Conservation (phyloP, 441 rosid genomes). For the Kokia cookei region DNA sequence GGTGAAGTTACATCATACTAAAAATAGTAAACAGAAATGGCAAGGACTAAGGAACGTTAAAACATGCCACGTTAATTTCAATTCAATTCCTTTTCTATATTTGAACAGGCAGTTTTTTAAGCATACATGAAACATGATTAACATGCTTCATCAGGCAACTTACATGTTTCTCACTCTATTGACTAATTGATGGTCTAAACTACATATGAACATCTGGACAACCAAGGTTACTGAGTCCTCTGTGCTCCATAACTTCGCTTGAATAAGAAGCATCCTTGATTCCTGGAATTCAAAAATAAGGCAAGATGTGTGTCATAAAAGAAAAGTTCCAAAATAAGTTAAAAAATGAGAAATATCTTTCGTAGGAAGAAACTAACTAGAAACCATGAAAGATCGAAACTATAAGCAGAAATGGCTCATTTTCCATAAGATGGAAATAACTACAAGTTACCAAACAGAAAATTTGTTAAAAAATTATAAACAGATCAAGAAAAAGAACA, state of each 20-base stretch:
- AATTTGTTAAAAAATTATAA: not conserved
- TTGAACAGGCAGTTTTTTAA: not conserved
- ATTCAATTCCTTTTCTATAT: not conserved
- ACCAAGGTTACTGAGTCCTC: constrained; percentile 2
- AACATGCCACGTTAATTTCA: not conserved
- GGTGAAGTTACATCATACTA: not conserved
- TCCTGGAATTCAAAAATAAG: constrained; percentile 7
- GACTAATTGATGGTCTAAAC: constrained; percentile 9
- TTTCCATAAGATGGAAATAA: not conserved
- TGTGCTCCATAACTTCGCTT: constrained; percentile 11
- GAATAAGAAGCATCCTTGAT: constrained; percentile 15
- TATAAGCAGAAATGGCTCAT: not conserved
- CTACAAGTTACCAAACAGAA: not conserved
- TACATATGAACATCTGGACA: constrained; percentile 12
- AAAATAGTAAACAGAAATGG: not conserved
- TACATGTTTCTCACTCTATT: constrained; percentile 15
- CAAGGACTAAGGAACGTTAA: not conserved
- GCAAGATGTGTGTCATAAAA: not conserved
- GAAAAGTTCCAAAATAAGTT: not conserved
- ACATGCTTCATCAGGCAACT: not conserved
- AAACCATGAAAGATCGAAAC: not conserved
- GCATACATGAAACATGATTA: not conserved
- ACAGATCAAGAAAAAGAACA: not conserved
- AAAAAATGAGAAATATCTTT: not conserved
- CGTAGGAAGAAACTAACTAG: not conserved